Percentiles rank a stretch among this genome's conserved stretches.
These are phyloP conservation scores for Cryptosporidium baileyi DNA, from an alignment of 169 alveolate genomes.

Conservation along the genomic window DNA sequence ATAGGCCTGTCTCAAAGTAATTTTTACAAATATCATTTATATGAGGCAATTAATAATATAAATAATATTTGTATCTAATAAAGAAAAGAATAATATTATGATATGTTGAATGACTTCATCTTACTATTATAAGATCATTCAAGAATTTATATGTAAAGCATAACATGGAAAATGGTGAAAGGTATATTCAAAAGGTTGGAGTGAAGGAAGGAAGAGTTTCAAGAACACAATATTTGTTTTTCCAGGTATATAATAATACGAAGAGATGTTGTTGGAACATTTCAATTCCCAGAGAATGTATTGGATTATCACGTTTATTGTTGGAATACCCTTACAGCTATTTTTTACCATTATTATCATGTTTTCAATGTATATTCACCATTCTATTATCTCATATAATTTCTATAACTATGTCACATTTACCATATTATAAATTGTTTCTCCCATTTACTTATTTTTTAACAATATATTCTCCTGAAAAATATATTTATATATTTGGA, in stretches of 20 bases:
- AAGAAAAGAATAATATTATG: too few relatives aligned
- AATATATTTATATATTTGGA: slow-evolving; percentile 34
- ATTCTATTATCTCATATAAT: slow-evolving; percentile 22
- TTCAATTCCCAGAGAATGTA: slow-evolving; percentile 58
- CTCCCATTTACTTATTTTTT: slow-evolving; percentile 52
- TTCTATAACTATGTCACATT: slow-evolving; percentile 2
- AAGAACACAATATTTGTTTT: slow-evolving; percentile 37
- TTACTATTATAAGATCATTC: too few relatives aligned
- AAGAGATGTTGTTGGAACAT: slow-evolving; percentile 62
- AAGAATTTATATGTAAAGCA: neutral
- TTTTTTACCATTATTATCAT: slow-evolving; percentile 38
- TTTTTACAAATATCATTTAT: too few relatives aligned
- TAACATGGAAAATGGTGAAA: slow-evolving; percentile 66
- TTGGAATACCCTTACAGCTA: slow-evolving; percentile 58
- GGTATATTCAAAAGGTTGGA: slow-evolving; percentile 49
- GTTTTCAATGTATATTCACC: slow-evolving; percentile 53
- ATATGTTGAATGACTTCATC: too few relatives aligned
- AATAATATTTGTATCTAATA: neutral
- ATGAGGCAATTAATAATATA: too few relatives aligned
- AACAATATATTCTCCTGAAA: slow-evolving; percentile 50
- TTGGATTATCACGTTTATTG: slow-evolving; percentile 30
- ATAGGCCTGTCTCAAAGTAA: too few relatives aligned
- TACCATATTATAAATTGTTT: slow-evolving; percentile 34
- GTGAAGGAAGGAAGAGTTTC: slow-evolving; percentile 60
- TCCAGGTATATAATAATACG: slow-evolving; percentile 59